Percentiles rank a stretch among this genome's conserved stretches.
Evolutionary conservation across 1,139 yeast genomes (phyloP).

Genomic region (Blastobotrys persicus): DNA sequence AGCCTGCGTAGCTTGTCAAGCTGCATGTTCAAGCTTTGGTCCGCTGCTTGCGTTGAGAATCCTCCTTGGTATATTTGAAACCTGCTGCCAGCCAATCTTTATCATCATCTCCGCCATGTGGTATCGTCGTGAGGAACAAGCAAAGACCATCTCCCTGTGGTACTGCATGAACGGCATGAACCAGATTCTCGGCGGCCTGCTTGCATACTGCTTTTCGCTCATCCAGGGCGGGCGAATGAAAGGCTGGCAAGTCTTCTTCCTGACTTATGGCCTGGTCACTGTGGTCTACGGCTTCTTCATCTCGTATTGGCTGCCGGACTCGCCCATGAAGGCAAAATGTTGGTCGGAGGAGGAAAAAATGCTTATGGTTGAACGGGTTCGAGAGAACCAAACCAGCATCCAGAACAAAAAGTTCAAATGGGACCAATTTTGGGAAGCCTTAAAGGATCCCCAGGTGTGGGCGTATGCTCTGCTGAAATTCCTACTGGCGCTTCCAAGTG

Average conservation of each 20-base stretch:
- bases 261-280: conserved; percentile 45
- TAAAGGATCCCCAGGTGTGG: conserved; percentile 44
- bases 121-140: conserved; percentile 30
- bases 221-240: conserved; percentile 33
- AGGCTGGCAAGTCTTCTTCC: conserved; percentile 48
- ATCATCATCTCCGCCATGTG: conserved; percentile 28
- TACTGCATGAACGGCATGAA: conserved; percentile 27
- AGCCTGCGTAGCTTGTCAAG: conserved; percentile 42
- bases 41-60: conserved; percentile 48
- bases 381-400: conserved; percentile 46
- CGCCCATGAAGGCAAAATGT: conserved; percentile 50
- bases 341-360: conserved; percentile 45
- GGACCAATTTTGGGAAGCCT: conserved; percentile 46
- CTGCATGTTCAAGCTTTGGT: conserved; percentile 47
- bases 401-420: conserved; percentile 50
- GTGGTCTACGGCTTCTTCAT: conserved; percentile 47
- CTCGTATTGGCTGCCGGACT: conserved; percentile 45
- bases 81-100: conserved; percentile 30
- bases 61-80: conserved; percentile 52
- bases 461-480: conserved; percentile 36
- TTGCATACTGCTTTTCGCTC: conserved; percentile 26
- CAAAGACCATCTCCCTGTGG: conserved; percentile 21
- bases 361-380: conserved; percentile 47
- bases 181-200: conserved; percentile 23
- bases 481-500: conserved; percentile 27